These are phyloP conservation scores for Sicyos baderoa DNA, from an alignment of 306 rosid genomes.

Conservation along the genomic window DNA sequence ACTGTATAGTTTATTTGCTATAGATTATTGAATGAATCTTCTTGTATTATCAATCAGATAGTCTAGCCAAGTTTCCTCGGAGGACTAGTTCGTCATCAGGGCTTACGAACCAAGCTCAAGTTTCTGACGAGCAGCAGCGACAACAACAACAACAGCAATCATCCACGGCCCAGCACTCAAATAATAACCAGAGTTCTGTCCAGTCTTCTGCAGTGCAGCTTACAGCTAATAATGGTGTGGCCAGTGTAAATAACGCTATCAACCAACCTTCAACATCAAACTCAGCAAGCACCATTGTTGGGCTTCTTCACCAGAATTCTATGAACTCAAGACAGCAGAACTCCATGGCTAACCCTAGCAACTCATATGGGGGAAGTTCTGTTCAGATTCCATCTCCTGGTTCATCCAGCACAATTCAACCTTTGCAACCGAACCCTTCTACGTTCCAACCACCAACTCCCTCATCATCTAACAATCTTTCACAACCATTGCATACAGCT, in stretches of 20 bases:
- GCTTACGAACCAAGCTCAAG: conserved; percentile 43
- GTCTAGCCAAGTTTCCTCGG: conserved; percentile 67
- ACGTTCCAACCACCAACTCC: conserved; percentile 80
- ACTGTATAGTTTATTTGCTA: not conserved
- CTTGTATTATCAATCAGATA: conserved; percentile 37
- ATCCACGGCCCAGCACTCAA: conserved; percentile 40
- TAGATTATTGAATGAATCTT: conserved; percentile 16
- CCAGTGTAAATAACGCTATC: conserved; percentile 54
- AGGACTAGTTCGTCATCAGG: conserved; percentile 46
- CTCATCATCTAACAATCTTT: conserved; percentile 63
- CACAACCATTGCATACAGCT: conserved; percentile 56
- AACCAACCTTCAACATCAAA: conserved; percentile 65
- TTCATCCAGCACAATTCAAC: conserved; percentile 64
- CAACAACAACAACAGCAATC: conserved; percentile 38
- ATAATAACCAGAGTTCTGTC: conserved; percentile 43
- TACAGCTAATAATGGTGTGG: conserved; percentile 61
- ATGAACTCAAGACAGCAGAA: conserved; percentile 79
- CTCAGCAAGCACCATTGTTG: conserved; percentile 83
- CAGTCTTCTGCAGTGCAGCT: conserved; percentile 62
- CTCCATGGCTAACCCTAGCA: conserved; percentile 66
- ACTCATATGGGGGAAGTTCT: conserved; percentile 77
- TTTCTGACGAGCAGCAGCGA: conserved; percentile 49
- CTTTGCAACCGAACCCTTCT: conserved; percentile 57
- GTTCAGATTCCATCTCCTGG: conserved; percentile 92
- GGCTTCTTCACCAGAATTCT: conserved; percentile 92